Conservation (phyloP, 306 rosid genomes). For the Pterocarpus macrocarpus region DNA sequence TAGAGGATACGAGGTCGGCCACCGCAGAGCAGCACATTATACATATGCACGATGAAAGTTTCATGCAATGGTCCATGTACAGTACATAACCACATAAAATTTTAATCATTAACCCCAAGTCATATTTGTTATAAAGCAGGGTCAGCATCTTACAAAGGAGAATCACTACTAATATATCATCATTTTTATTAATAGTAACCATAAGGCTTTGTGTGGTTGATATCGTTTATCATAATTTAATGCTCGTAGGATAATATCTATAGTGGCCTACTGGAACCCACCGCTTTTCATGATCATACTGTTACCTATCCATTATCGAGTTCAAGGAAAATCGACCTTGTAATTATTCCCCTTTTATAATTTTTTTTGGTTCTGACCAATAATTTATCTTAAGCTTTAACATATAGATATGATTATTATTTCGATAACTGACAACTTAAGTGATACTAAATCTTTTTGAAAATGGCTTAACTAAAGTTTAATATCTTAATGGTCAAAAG, state of each 20-base stretch:
- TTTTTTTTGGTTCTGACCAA: not conserved
- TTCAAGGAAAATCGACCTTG: not conserved
- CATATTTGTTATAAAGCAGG: not conserved
- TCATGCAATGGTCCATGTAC: slow-evolving; percentile 27
- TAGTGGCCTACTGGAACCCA: slow-evolving; percentile 42
- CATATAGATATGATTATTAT: not conserved
- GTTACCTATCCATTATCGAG: not conserved
- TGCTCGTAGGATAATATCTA: not conserved
- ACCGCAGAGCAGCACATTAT: not conserved
- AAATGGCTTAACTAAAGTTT: not conserved
- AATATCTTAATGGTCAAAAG: not conserved
- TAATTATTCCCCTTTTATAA: not conserved
- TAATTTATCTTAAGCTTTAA: not conserved
- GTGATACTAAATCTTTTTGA: not conserved
- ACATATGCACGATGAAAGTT: not conserved
- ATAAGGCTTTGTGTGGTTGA: slow-evolving; percentile 32
- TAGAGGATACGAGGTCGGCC: slow-evolving; percentile 35
- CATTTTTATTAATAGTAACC: slow-evolving; percentile 19
- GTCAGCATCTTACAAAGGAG: slow-evolving; percentile 29
- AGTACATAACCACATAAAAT: not conserved
- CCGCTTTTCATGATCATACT: slow-evolving; percentile 20
- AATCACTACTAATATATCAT: slow-evolving; percentile 10
- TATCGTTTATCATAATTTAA: not conserved
- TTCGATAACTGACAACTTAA: not conserved
- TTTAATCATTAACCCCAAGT: not conserved